Evolutionary conservation across 306 rosid genomes (phyloP), one percentile per base, ranked within the genome.

Genomic region (Clitoria ternatea): DNA sequence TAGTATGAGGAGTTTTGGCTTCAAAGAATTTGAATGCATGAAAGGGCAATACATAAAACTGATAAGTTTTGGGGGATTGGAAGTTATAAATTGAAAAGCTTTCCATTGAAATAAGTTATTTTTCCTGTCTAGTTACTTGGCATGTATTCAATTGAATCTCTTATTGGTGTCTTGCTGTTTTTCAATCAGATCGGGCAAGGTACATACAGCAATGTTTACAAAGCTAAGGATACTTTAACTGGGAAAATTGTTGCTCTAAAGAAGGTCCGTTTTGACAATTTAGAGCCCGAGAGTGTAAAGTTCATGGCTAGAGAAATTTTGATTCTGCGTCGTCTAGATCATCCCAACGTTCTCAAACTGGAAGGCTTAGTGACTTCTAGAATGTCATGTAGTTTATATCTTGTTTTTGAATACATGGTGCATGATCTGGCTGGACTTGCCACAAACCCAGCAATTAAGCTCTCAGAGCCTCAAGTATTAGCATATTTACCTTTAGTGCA

Each of bases 341-440:
- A 81, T 77, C 85, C 85, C 70, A 81, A 81, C 61, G 85, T 81
- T 24, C 11, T 81, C 55, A 81, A 77, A 72, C 36, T 81, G 36
- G 85, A 81, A 66, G 85, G 82, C 62, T 56, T 81, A 42, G 85
- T 72, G 67, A 81, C 85, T 33, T 81, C 85, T 26, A 77, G 85
- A 74, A 81, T 81, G 85, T 81, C 85, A 1, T 81, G 85, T 57
- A 81, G 85, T 57, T 67, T 81, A 15, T 81, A 81, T 56, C 85
- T 81, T 36, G 85, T 81, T 18, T 72, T 81, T 67, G 85, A 81
- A 69, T 81, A 72, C 56, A 82, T 77, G 85, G 85, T 64, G 32
- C 85, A 82, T 73, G 85, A 82, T 75, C 53, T 82, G 68, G 85
- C 85, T 73, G 85, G 85, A 17, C 85, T 82, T 24, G 85, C 85